Conservation (phyloP, 2,329 filamentous ascomycete genomes). For the Achaetomium macrosporum region DNA sequence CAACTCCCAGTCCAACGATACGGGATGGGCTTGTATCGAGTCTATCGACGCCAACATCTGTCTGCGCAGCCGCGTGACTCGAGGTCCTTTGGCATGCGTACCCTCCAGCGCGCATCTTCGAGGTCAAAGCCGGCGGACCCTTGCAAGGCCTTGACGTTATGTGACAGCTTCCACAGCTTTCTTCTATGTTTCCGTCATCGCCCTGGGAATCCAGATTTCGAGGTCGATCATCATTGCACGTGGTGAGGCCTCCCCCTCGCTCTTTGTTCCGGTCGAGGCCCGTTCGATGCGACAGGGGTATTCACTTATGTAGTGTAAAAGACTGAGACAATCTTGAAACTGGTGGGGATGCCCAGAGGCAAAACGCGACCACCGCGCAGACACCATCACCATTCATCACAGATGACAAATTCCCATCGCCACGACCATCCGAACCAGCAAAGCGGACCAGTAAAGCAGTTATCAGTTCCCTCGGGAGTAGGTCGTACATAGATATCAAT, state of each 20-base stretch:
- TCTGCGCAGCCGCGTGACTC: not conserved
- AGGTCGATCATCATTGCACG: conserved; percentile 3
- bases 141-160: not conserved
- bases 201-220: not conserved
- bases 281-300: conserved; percentile 8
- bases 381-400: not conserved
- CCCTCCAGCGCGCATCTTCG: not conserved
- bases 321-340: conserved; percentile 21
- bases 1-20: conserved; percentile 8
- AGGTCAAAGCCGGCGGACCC: not conserved
- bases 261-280: not conserved
- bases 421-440: not conserved
- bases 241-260: not conserved
- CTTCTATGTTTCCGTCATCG: conserved; percentile 5
- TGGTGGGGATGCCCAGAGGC: not conserved
- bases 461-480: too few species aligned
- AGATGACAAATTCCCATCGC: conserved; percentile 16
- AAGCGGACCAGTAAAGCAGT: too few species aligned
- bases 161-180: conserved; percentile 1
- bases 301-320: too few species aligned
- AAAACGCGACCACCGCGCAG: conserved; percentile 8
- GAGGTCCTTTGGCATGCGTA: not conserved
- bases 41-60: not conserved
- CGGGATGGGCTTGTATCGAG: conserved; percentile 4
- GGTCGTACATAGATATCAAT: too few species aligned